phyloP scores from a whole-genome alignment of 2,329 filamentous ascomycete species.

The Penicillium sp. region DNA sequence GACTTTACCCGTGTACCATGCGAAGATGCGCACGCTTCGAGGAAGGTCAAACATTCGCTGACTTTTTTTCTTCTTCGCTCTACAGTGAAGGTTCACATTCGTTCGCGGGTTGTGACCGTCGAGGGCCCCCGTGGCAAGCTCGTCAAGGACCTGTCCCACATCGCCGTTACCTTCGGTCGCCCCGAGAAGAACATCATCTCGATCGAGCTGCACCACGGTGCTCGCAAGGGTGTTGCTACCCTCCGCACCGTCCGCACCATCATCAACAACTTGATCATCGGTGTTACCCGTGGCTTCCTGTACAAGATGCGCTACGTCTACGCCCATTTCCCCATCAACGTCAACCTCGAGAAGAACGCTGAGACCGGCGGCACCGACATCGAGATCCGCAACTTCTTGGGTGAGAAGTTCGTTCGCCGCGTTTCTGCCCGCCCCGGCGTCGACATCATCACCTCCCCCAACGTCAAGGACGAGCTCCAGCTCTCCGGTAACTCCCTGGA shows the following conservation, averaged over 20 bases:
- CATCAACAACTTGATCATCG: slow-evolving; percentile 98
- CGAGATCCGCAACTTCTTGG: slow-evolving; percentile 99
- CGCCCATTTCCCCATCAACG: slow-evolving; percentile 99
- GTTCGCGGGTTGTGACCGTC: slow-evolving; percentile 92
- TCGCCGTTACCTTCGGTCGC: slow-evolving; percentile 91
- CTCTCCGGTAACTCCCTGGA: slow-evolving; percentile 92
- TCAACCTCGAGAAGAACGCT: slow-evolving; percentile 94
- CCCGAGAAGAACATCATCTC: slow-evolving; percentile 81
- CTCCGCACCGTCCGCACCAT: slow-evolving; percentile 96
- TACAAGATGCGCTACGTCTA: slow-evolving; percentile 99
- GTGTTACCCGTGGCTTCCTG: slow-evolving; percentile 98
- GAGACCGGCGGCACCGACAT: slow-evolving; percentile 85
- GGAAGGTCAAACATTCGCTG: slow-evolving; percentile 13
- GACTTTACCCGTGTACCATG: too few species aligned
- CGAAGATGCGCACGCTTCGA: not conserved
- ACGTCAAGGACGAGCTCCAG: slow-evolving; percentile 96
- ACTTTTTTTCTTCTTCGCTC: slow-evolving; percentile 22
- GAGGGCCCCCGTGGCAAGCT: slow-evolving; percentile 98
- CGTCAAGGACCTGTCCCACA: slow-evolving; percentile 90
- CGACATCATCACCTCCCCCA: slow-evolving; percentile 80
- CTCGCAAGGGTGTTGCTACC: slow-evolving; percentile 94
- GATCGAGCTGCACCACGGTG: slow-evolving; percentile 98
- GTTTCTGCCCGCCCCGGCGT: slow-evolving; percentile 87
- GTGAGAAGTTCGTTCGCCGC: slow-evolving; percentile 97
- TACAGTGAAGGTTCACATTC: slow-evolving; percentile 95